These are phyloP conservation scores for Fusarium staphyleae DNA, from an alignment of 2,329 filamentous ascomycete species.

Conservation along the genomic window DNA sequence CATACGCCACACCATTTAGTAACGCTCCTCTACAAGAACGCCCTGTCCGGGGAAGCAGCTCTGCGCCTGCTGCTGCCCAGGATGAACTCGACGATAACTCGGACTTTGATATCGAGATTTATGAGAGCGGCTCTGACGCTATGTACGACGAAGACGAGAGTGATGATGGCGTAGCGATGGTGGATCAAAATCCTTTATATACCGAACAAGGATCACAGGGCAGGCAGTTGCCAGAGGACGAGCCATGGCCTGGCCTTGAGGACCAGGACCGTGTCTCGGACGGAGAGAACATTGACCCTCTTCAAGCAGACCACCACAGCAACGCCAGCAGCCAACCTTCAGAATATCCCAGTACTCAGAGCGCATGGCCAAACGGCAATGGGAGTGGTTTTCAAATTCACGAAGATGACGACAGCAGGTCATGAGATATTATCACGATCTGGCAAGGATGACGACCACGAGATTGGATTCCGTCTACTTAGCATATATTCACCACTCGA, in stretches of 20 bases:
- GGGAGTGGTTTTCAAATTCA: constrained; percentile 50
- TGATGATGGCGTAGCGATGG: constrained; percentile 37
- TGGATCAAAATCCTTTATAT: constrained; percentile 37
- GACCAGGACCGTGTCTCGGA: constrained; percentile 56
- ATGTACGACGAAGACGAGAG: constrained; percentile 43
- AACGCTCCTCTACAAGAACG: constrained; percentile 60
- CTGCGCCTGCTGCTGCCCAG: constrained; percentile 38
- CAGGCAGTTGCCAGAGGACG: constrained; percentile 57
- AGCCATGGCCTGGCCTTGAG: constrained; percentile 64
- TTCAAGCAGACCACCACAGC: constrained; percentile 41
- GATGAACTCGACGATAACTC: constrained; percentile 49
- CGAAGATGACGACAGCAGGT: constrained; percentile 46
- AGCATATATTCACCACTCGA: constrained; percentile 1
- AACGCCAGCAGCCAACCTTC: constrained; percentile 60
- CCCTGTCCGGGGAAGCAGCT: constrained; percentile 41
- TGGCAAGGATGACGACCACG: constrained; percentile 15
- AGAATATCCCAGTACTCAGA: constrained; percentile 63
- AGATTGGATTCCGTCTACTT: constrained; percentile 9
- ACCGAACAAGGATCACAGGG: constrained; percentile 37
- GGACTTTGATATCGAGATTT: constrained; percentile 48
- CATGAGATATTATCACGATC: constrained; percentile 20
- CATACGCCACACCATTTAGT: constrained; percentile 79
- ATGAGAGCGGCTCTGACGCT: constrained; percentile 47
- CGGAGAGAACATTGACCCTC: constrained; percentile 60
- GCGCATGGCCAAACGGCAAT: constrained; percentile 48